Base-by-base conservation (phyloP, 345 rosid genomes). In the Geranium brycei region DNA sequence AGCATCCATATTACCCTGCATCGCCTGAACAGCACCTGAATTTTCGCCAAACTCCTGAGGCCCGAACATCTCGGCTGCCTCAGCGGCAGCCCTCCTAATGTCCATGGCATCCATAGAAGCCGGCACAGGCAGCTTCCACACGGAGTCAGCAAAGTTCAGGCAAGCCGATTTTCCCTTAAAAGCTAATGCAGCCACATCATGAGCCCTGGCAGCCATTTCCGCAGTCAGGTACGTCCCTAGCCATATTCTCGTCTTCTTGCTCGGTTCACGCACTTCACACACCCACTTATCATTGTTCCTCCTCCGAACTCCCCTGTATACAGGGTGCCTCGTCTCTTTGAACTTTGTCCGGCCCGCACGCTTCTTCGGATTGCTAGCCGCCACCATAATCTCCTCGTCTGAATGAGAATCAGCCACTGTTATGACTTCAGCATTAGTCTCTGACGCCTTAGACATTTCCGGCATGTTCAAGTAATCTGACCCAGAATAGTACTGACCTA, bases 151-250 rank as follows among this genome's bases (percentile, higher is more conserved):
- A 61, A 85, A 88, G 68, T 88, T 88, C 31, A 88, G 83, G 76
- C 91, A 85, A 8, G 86, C 87, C 7, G 81, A 69, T 58, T 81
- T 82, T 11, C 95, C 89, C 61, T 85, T 80, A 11, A 88, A 69
- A 0, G 89, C 81, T 51, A 88, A 64, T 4, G 82, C 95, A 0
- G 95, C 95, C 0, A 88, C 91, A 66, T 88, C 95, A 55, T 88
- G 95, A 0, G 95, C 95, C 58, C 87, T 72, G 0, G 91, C 95
- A 0, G 95, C 95, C 95, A 85, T 85, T 57, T 88, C 91, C 0
- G 95, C 79, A 0, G 86, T 82, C 0, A 89, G 86, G 58, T 85
- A 88, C 3, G 95, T 88, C 0, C 95, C 95, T 0, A 88, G 85
- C 95, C 95, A 88, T 17, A 88, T 79, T 2, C 95, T 83, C 0